phyloP scores from a whole-genome alignment of 2,329 filamentous ascomycete species.

The Pyrenophora tritici-repentis region DNA sequence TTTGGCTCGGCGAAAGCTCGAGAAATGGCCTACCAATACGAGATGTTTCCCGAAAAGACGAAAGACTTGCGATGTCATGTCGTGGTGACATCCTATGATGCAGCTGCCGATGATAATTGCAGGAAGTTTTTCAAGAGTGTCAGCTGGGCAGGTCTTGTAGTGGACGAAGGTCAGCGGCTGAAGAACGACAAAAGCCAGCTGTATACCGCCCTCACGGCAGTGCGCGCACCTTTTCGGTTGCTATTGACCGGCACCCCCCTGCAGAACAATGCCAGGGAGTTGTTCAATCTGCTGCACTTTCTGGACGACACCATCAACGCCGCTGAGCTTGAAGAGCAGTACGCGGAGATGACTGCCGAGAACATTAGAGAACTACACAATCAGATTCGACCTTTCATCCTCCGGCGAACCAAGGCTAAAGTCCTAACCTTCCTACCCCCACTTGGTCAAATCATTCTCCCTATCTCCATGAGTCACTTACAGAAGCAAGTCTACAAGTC shows the following conservation, averaged over 20 bases:
- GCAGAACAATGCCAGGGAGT: slow-evolving; percentile 91
- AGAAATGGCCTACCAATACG: slow-evolving; percentile 76
- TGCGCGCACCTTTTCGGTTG: slow-evolving; percentile 81
- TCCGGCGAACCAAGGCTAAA: slow-evolving; percentile 83
- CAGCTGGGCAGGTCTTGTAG: slow-evolving; percentile 84
- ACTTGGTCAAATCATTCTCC: slow-evolving; percentile 92
- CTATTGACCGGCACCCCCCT: slow-evolving; percentile 87
- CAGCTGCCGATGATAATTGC: slow-evolving; percentile 74
- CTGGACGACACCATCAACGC: slow-evolving; percentile 76
- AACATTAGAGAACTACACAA: slow-evolving; percentile 82
- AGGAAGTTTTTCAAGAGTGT: slow-evolving; percentile 69
- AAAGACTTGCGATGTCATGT: slow-evolving; percentile 82
- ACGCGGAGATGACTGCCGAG: slow-evolving; percentile 76
- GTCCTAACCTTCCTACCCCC: slow-evolving; percentile 91
- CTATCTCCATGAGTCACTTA: slow-evolving; percentile 90
- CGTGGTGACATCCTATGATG: slow-evolving; percentile 94
- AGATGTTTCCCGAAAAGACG: slow-evolving; percentile 73
- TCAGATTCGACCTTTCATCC: slow-evolving; percentile 74
- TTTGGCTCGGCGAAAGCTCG: slow-evolving; percentile 79
- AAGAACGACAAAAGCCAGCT: slow-evolving; percentile 90
- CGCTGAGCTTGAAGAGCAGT: slow-evolving; percentile 73
- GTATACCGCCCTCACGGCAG: slow-evolving; percentile 72
- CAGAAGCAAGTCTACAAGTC: slow-evolving; percentile 95
- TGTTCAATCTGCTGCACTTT: slow-evolving; percentile 97
- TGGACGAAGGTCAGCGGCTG: slow-evolving; percentile 92